Evolutionary conservation across 1,284 basidiomycete species (phyloP).

Genomic region (Inonotus obliquus): DNA sequence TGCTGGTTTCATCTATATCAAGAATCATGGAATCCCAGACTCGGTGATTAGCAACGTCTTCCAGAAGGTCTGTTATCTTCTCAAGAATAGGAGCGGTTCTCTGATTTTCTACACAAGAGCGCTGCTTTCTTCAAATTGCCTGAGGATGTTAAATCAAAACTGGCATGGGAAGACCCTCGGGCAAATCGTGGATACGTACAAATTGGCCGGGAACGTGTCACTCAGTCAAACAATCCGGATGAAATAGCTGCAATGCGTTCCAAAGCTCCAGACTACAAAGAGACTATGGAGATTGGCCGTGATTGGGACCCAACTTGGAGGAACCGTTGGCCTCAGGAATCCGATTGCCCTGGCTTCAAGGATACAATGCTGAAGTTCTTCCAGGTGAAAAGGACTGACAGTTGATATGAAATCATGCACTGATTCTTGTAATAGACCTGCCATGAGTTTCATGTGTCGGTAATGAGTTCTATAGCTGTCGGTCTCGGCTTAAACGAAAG

Average conservation of each 20-base stretch:
- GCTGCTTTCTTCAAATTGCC: constrained; percentile 70
- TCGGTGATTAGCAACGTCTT: constrained; percentile 53
- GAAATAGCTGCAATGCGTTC: constrained; percentile 72
- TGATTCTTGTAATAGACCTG: constrained; percentile 43
- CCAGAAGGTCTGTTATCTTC: constrained; percentile 42
- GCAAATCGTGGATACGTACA: constrained; percentile 80
- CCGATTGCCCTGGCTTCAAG: constrained; percentile 62
- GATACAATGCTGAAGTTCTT: constrained; percentile 71
- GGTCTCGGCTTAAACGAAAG: constrained; percentile 66
- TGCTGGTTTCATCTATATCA: constrained; percentile 72
- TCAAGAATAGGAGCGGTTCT: background rate
- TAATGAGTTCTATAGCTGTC: constrained; percentile 80
- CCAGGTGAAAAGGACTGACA: constrained; percentile 35
- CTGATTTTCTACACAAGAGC: constrained; percentile 43
- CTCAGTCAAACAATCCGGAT: constrained; percentile 62
- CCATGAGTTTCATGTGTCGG: constrained; percentile 65
- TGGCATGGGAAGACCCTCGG: constrained; percentile 78
- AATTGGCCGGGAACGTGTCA: constrained; percentile 76
- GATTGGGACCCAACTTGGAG: constrained; percentile 72
- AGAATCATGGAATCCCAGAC: constrained; percentile 59
- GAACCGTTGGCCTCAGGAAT: constrained; percentile 75
- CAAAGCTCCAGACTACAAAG: constrained; percentile 76
- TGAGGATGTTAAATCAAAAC: constrained; percentile 55
- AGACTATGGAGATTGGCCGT: constrained; percentile 81
- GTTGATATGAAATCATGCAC: background rate